Evolutionary conservation across 1,284 basidiomycete species (phyloP), one percentile per base, ranked within the genome.

Genomic region (Coniferiporia sulphurascens): DNA sequence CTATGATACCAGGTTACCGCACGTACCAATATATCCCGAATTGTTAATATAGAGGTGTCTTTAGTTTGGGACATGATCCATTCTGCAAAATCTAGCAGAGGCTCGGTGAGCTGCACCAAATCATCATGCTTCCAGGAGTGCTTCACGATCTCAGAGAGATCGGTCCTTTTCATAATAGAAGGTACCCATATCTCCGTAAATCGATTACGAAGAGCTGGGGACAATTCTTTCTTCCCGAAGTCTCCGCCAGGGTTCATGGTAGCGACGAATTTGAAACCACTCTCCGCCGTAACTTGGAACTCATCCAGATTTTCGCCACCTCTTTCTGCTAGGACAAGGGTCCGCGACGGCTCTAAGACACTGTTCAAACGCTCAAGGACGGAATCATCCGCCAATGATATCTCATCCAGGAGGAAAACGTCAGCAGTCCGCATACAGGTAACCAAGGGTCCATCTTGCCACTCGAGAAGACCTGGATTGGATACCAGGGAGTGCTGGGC

Each of bases 101-200:
- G 76, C 0, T 74, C 65, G 0, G 92, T 95, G 67, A 84, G 90
- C 1, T 64, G 62, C 46, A 73, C 73, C 54, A 97, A 73, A n/a
- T 69, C 67, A 1, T 82, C 76, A 60, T 83, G 71, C 53, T 76
- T 75, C 92, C 94, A 97, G 15, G 86, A 81, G 56, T 78, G 83
- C 15, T 79, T 74, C 55, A 98, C 79, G 66, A 99, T 98, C 66
- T 91, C 81, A 58, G 85, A 76, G 22, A 97, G 75, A 70, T 99
- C 97, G 4, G 71, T 71, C 32, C 86, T 80, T 62, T 87, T 80
- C 60, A 93, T 86, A 44, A 99, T 84, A 12, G 89, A 78, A 2
- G 97, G 96, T 0, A 99, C 97, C 95, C 95, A 99, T 48, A 99
- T 97, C 71, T 99, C 97, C 9, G 97, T 99, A 75, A 99, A 99